Evolutionary conservation across 1,139 yeast genomes (phyloP), one percentile per base, ranked within the genome.

Genomic region (Fermentozyma sake): DNA sequence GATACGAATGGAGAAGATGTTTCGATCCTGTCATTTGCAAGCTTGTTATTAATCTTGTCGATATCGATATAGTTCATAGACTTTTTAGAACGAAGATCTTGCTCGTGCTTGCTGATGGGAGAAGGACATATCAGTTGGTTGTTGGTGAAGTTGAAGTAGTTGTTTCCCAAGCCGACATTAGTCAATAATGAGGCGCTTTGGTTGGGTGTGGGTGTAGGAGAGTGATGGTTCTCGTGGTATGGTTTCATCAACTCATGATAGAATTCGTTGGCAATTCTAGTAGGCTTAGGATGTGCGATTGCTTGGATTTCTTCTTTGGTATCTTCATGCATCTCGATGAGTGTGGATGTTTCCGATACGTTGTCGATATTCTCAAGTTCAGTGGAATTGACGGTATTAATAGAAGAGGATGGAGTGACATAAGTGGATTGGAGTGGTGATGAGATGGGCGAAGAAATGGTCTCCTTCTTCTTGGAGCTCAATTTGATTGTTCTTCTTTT

Each of bases 401-500:
- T 13, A 11, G 28, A 22, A 8, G 18, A 23, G 7, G 23, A 20
- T 12, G 28, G 30, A 17, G 26, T 13, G 7, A 27, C 26, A 12
- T 20, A 20, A 11, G 31, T 22, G 5, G 27, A 23, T 12, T 16
- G 10, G 3, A 12, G 14, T 9, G 28, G 24, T 20, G 14, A 16
- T 3, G 22, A n/a, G 6, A 18, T 18, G 9, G 27, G 16, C 13
- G 32, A 17, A 12, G 31, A 8, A 4, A 23, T n/a, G 7, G 27
- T 12, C n/a, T 24, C 18, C 32, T 33, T 33, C 32, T 41, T 45
- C 40, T 42, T 52, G 30, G 34, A 42, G 22, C 54, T 47, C 38
- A 72, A 38, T 37, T 61, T 69, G 24, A 74, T 65, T 4, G 51
- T 57, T 45, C 80, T 55, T 45, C 80, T 58, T 42, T 63, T 66